Base-by-base conservation (phyloP, 1,284 basidiomycete genomes). In the Cutaneotrichosporon sp. region DNA sequence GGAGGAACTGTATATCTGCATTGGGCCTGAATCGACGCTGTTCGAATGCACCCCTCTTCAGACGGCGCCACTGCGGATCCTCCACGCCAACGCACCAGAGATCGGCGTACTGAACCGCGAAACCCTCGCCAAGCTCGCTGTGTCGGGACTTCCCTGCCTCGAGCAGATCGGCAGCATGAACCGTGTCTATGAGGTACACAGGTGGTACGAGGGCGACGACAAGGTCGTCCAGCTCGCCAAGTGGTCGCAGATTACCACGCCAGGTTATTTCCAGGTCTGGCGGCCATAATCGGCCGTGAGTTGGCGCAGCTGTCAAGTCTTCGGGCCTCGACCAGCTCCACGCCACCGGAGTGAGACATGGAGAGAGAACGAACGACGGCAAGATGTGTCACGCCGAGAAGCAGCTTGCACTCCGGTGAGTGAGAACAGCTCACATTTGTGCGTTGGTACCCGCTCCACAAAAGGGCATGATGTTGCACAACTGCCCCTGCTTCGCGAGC, bases 221-320 rank as follows among this genome's bases (percentile, higher is more conserved):
- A 18, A 50, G 2, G 53, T 61, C 9, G 65, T 69, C 14, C 66
- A 70, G 43, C 58, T 73, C 13, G 55, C 49, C 42, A 58, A 68
- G 30, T 72, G 69, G 66, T 51, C 51, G 3, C 61, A 56, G 43
- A 64, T 65, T 9, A 43, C 40, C 21, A 68, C 66, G 3, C 72
- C 73, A 1, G 66, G 64, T 0, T 73, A 74, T 59, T 74, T 75
- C 53, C 66, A 68, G 47, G 64, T 72, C 8, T 73, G 72, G 73
- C 52, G 72, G 40, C 70, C 67, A 18, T 75, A 56, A 46, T 37
- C 21, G 37, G 33, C 10, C 30, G 22, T 30, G 7, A 30, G 26
- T 30, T 20, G 39, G n/a, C 39, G 5, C 36, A 8, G 36, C 5
- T 37, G 36, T 4, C 13, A 14, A 14, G n/a, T n/a, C n/a, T 30